A percentile compares a stretch with the other conserved stretches of the same genome.
These are phyloP conservation scores for Gossypium stocksii DNA, from an alignment of 345 rosid genomes.

Conservation along the genomic window DNA sequence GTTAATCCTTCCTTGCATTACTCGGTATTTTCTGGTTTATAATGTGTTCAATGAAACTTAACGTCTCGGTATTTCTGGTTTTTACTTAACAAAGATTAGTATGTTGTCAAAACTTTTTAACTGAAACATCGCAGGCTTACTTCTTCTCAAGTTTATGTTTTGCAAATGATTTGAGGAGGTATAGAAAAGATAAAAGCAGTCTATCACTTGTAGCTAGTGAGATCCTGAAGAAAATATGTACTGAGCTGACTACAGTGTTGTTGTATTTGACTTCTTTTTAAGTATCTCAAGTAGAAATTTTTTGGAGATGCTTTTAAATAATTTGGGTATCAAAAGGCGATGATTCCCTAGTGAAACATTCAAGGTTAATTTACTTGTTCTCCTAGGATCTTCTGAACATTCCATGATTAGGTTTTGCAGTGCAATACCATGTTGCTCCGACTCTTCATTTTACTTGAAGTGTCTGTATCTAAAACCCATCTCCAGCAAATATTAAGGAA, in stretches of 20 bases:
- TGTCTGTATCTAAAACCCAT: background rate
- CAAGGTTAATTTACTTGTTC: conserved; percentile 3
- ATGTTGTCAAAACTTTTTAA: background rate
- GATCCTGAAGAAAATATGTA: background rate
- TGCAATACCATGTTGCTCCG: background rate
- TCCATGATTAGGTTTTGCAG: background rate
- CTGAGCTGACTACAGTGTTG: background rate
- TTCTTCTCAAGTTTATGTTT: background rate
- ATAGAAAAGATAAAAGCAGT: background rate
- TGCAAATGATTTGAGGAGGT: background rate
- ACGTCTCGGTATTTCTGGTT: background rate
- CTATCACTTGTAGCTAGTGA: background rate
- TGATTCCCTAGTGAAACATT: background rate
- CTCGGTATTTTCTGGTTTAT: no score
- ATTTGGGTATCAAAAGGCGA: background rate
- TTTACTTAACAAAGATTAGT: background rate
- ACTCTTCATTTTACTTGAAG: background rate
- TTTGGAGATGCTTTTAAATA: background rate
- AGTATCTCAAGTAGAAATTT: background rate
- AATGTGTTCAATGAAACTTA: background rate
- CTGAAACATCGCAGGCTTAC: background rate
- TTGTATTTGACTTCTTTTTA: background rate
- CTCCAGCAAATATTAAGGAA: background rate
- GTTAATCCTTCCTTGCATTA: background rate
- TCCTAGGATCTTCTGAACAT: background rate